Evolutionary conservation across 495 filamentous ascomycete species (phyloP), one percentile per base, ranked within the genome.

Genomic region (Tuber calosporum): DNA sequence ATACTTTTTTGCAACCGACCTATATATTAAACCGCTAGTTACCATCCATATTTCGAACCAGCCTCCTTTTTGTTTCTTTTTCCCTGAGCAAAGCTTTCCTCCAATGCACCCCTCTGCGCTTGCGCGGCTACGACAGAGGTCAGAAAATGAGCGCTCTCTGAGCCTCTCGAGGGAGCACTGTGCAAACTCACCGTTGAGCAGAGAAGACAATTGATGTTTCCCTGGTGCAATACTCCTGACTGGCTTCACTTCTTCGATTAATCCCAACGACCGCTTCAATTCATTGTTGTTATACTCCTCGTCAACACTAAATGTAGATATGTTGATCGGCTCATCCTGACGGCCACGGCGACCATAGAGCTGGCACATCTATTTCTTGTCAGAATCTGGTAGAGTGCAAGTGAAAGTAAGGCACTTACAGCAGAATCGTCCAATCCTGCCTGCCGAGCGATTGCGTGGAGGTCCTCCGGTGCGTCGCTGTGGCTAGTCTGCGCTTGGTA

Each of bases 21-120:
- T 37, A 7, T 43, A 70, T 70, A 62, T 62, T 62, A 62, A 26
- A 62, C 13, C 5, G 53, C 53, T 62, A 26, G 13, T 26, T 74
- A 82, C 80, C 80, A 82, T 26, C 80, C 80, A 74, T 82, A 82
- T 68, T 76, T 81, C 30, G 77, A 75, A 9, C 80, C 80, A 69
- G 80, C 77, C 68, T 82, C 80, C 72, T 78, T 81, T 69, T 75
- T 73, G 71, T 81, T 82, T 66, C 76, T 71, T 70, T 82, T 82
- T 8, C 80, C 77, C 66, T 79, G 72, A 58, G 80, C 77, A 75
- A 82, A 82, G 67, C 71, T 67, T 66, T 82, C 80, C 48, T 82
- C 80, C 66, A 81, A 73, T 39, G 80, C 80, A n/a, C 77, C 77
- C 67, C 74, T 82, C 70, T 82, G 80, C 43, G 74, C 74, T 75